Evolutionary conservation across 1,139 yeast species (phyloP).

Genomic region (Suhomyces terraborum): DNA sequence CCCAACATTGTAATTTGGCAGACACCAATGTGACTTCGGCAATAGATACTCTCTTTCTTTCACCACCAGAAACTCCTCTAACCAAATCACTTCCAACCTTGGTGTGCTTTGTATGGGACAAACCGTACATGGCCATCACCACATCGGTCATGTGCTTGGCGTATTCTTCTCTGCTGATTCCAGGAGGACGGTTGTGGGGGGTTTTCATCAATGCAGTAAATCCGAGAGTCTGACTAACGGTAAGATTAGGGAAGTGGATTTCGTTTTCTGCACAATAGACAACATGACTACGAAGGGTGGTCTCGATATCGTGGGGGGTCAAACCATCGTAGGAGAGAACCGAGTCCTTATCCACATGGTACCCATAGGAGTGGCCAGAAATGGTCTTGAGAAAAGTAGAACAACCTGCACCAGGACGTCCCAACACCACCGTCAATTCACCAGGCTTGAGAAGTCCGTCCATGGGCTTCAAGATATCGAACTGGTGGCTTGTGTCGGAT

Average conservation of each 20-base stretch:
- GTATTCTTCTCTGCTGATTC: constrained; percentile 20
- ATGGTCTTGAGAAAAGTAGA: constrained; percentile 73
- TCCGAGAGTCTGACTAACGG: constrained; percentile 31
- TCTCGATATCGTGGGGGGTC: constrained; percentile 21
- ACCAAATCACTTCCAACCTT: constrained; percentile 28
- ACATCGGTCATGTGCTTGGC: constrained; percentile 25
- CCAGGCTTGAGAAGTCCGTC: constrained; percentile 71
- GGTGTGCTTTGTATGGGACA: constrained; percentile 23
- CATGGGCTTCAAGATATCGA: constrained; percentile 65
- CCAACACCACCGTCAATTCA: constrained; percentile 72
- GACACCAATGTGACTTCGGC: constrained; percentile 25
- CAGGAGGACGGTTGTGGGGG: constrained; percentile 37
- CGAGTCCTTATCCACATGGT: constrained; percentile 55
- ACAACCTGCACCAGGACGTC: constrained; percentile 87
- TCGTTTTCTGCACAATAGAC: constrained; percentile 31
- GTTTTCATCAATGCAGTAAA: constrained; percentile 31
- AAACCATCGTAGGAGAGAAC: constrained; percentile 31
- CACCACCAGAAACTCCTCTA: constrained; percentile 31
- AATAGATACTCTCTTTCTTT: constrained; percentile 28
- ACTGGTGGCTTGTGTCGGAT: constrained; percentile 29
- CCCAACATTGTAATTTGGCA: constrained; percentile 29
- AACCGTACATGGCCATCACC: constrained; percentile 26
- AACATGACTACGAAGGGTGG: constrained; percentile 30
- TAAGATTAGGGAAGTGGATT: constrained; percentile 29
- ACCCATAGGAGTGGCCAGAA: constrained; percentile 73